Conservation (phyloP, 139 green algal species). For the Micractinium conductrix region DNA sequence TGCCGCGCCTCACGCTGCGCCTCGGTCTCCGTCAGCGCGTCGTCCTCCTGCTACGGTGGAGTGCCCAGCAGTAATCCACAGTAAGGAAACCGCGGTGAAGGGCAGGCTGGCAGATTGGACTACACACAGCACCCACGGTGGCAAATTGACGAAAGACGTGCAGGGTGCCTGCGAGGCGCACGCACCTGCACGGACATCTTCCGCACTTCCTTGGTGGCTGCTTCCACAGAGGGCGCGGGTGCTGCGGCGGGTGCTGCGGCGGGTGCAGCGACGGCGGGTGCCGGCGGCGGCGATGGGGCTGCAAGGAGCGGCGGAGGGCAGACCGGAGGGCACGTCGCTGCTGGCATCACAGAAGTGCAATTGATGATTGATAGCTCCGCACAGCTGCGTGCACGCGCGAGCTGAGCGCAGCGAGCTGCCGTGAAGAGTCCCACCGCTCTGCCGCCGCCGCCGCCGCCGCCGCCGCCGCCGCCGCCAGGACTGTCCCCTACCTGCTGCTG, state of each 20-base stretch:
- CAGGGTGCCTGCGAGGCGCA: too few relatives aligned
- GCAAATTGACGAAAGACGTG: too few relatives aligned
- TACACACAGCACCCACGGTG: too few relatives aligned
- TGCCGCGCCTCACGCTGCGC: slow-evolving; percentile 47
- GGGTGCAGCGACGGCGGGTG: neutral
- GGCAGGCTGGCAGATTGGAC: too few relatives aligned
- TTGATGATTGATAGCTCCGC: too few relatives aligned
- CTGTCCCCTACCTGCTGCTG: slow-evolving; percentile 8
- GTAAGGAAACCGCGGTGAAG: too few relatives aligned
- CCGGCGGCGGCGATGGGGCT: neutral
- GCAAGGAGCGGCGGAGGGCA: neutral
- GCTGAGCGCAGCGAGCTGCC: neutral
- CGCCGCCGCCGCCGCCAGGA: neutral
- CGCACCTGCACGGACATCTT: slow-evolving; percentile 48
- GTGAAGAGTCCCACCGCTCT: too few relatives aligned
- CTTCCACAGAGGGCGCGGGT: slow-evolving; percentile 21
- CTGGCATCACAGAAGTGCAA: too few relatives aligned
- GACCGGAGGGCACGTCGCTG: too few relatives aligned
- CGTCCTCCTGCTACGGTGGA: slow-evolving; percentile 41
- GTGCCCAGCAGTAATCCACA: too few relatives aligned
- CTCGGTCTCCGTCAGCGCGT: slow-evolving; percentile 28
- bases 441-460: neutral
- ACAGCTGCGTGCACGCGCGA: neutral
- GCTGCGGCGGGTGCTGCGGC: neutral
- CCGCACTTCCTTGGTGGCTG: slow-evolving; percentile 45